Conservation (phyloP, 2,329 filamentous ascomycete genomes). For the Clonostachys sp. region DNA sequence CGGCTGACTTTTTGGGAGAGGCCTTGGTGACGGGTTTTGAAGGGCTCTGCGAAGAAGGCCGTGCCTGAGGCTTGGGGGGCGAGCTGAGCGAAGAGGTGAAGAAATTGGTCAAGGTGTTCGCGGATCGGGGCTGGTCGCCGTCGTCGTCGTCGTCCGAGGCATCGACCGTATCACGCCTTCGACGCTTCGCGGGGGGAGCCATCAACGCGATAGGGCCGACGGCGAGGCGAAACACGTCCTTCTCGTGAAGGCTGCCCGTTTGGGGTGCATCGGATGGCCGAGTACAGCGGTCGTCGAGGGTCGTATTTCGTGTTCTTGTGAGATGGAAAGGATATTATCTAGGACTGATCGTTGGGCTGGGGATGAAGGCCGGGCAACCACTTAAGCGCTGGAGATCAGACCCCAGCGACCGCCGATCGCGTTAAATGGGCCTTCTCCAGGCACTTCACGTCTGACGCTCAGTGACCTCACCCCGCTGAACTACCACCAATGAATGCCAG, state of each 20-base stretch:
- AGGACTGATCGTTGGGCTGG: too few relatives aligned
- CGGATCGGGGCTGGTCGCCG: constrained; percentile 10
- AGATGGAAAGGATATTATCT: too few relatives aligned
- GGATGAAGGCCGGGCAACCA: too few relatives aligned
- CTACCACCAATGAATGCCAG: not conserved
- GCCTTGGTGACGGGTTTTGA: constrained; percentile 19
- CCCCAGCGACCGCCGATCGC: not conserved
- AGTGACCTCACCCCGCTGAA: not conserved
- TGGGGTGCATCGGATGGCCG: not conserved
- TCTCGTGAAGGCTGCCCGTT: too few relatives aligned
- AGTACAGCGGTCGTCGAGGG: not conserved
- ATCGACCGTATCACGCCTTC: constrained; percentile 50
- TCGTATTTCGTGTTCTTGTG: too few relatives aligned
- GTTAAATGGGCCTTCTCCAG: not conserved
- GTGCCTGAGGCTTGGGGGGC: constrained; percentile 18
- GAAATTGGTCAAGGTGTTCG: constrained; percentile 48
- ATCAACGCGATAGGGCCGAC: constrained; percentile 28
- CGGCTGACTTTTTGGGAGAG: not conserved
- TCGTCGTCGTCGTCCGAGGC: constrained; percentile 46
- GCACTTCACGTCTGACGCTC: not conserved
- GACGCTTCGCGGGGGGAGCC: constrained; percentile 55
- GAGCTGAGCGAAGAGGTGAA: constrained; percentile 47
- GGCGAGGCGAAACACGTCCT: too few relatives aligned
- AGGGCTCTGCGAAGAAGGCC: constrained; percentile 35
- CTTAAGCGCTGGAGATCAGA: too few relatives aligned